Evolutionary conservation across 2,329 filamentous ascomycete genomes (phyloP).

Genomic region (Leptographium procerum): DNA sequence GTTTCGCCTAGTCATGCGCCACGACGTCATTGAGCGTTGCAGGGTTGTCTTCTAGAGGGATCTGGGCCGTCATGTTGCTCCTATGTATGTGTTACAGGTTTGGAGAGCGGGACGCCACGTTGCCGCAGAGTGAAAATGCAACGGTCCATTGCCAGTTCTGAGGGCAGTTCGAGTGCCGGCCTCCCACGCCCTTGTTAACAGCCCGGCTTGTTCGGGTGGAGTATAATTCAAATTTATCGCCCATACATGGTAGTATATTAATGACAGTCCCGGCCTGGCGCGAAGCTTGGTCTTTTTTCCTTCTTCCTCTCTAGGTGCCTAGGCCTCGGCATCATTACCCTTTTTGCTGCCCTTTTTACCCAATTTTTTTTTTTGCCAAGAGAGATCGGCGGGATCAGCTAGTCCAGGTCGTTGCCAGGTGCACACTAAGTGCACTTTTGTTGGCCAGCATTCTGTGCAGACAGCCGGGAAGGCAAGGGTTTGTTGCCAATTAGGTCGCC

Average conservation of each 20-base stretch:
- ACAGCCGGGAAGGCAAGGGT: too few relatives aligned
- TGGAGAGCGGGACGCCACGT: slow-evolving; percentile 2
- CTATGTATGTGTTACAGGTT: neutral
- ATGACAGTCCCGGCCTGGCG: neutral
- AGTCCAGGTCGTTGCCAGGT: neutral
- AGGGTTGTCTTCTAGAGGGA: neutral
- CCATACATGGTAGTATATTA: neutral
- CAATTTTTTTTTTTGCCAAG: neutral
- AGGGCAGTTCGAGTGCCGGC: neutral
- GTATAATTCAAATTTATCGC: too few relatives aligned
- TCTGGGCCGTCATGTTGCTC: neutral
- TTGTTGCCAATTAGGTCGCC: too few relatives aligned
- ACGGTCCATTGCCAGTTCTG: neutral
- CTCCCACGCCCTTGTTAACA: neutral
- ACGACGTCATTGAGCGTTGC: slow-evolving; percentile 5
- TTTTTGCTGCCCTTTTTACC: neutral
- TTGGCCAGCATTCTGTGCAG: too few relatives aligned
- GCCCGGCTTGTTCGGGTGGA: neutral
- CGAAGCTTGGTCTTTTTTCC: neutral
- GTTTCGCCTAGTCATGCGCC: neutral
- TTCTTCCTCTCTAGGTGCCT: neutral
- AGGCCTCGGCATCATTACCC: neutral
- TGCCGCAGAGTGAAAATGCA: neutral
- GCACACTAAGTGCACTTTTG: too few relatives aligned
- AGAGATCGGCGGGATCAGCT: neutral